These are phyloP conservation scores for Lasiodiplodia sp. DNA, from an alignment of 2,329 filamentous ascomycete species.

Conservation along the genomic window DNA sequence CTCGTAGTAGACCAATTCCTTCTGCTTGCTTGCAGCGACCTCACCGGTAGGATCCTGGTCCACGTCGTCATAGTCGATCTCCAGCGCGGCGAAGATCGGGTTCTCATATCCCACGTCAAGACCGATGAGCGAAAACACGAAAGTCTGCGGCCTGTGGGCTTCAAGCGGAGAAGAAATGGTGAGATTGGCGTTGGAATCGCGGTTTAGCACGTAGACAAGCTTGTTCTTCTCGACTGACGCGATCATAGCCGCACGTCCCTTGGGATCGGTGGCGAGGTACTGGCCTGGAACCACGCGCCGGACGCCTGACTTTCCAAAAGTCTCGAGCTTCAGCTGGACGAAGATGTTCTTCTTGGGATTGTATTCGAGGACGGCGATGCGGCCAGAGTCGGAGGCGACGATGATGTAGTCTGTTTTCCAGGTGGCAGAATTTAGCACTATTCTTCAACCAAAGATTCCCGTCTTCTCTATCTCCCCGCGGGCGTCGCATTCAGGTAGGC, in stretches of 20 bases:
- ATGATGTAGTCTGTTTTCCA: conserved; percentile 83
- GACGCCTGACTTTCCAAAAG: conserved; percentile 96
- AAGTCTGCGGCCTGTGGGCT: conserved; percentile 88
- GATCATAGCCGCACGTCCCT: conserved; percentile 92
- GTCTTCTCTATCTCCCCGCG: conserved; percentile 6
- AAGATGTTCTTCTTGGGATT: conserved; percentile 85
- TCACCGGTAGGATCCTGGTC: conserved; percentile 90
- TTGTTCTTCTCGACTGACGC: conserved; percentile 99
- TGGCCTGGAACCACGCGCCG: conserved; percentile 93
- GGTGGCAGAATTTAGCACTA: conserved; percentile 37
- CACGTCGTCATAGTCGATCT: conserved; percentile 89
- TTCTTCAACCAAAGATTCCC: conserved; percentile 33
- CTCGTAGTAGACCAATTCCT: conserved; percentile 95
- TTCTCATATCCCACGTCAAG: conserved; percentile 97
- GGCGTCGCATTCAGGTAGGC: conserved; percentile 28
- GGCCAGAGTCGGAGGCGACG: conserved; percentile 92
- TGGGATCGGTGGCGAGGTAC: conserved; percentile 93
- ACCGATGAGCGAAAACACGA: conserved; percentile 87
- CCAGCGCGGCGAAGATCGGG: conserved; percentile 92
- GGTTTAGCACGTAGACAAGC: conserved; percentile 96
- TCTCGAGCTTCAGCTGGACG: conserved; percentile 90
- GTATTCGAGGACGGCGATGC: conserved; percentile 94
- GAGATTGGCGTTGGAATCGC: conserved; percentile 91
- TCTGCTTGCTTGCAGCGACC: conserved; percentile 82
- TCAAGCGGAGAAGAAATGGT: conserved; percentile 97